Conservation (phyloP, 768 basidiomycete species). For the Pleurotus giganteus region DNA sequence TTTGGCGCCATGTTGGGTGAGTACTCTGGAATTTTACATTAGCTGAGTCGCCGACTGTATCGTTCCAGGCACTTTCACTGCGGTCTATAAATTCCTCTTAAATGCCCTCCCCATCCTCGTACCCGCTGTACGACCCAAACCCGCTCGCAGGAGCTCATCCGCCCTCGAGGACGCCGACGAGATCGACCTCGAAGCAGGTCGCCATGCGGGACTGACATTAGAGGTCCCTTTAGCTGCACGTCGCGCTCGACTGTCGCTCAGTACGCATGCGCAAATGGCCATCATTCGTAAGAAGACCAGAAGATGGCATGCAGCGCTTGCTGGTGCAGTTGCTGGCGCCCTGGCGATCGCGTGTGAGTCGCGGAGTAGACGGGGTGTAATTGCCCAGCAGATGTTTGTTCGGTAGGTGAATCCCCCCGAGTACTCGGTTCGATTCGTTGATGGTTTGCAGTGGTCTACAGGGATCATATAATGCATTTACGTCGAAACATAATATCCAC, state of each 20-base stretch:
- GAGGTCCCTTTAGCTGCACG: conserved; percentile 32
- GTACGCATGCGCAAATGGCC: conserved; percentile 58
- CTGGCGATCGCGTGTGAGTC: conserved; percentile 79
- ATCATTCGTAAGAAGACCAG: conserved; percentile 66
- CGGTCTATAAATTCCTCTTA: conserved; percentile 75
- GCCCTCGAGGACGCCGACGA: conserved; percentile 27
- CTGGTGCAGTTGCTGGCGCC: conserved; percentile 74
- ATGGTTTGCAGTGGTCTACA: conserved; percentile 68
- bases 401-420: conserved; percentile 46
- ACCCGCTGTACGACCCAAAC: conserved; percentile 34
- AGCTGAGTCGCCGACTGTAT: not conserved
- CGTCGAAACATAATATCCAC: conserved; percentile 59
- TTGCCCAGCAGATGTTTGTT: conserved; percentile 89
- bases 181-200: conserved; percentile 23
- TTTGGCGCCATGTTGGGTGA: conserved; percentile 88
- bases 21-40: conserved; percentile 13
- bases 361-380: conserved; percentile 54
- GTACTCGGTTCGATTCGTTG: not conserved
- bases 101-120: conserved; percentile 76
- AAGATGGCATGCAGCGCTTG: conserved; percentile 77
- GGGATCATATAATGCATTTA: conserved; percentile 81
- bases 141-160: conserved; percentile 20
- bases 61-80: conserved; percentile 64
- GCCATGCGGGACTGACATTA: not conserved
- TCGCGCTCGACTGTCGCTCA: conserved; percentile 55